Evolutionary conservation across 2,329 filamentous ascomycete species (phyloP).

Genomic region (Trichoderma cornu-damae): DNA sequence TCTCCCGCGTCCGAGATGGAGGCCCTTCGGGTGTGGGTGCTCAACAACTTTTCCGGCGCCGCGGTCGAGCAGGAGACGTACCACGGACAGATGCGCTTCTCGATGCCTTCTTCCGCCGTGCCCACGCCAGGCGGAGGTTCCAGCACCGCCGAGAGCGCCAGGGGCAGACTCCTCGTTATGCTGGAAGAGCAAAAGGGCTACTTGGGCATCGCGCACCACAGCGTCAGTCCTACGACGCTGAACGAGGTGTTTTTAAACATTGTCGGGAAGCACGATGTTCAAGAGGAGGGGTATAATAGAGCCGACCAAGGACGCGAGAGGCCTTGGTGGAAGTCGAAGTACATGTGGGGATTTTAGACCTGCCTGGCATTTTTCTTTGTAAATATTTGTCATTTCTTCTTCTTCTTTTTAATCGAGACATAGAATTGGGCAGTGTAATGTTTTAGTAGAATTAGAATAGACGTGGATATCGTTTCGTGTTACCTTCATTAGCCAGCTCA

Average conservation of each 20-base stretch:
- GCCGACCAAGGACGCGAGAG: constrained; percentile 24
- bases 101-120: constrained; percentile 43
- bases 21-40: constrained; percentile 61
- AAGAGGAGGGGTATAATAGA: constrained; percentile 57
- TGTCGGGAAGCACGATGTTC: constrained; percentile 67
- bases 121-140: background rate
- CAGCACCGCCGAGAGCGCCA: constrained; percentile 38
- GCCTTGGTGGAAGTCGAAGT: constrained; percentile 23
- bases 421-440: background rate
- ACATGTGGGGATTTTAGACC: constrained; percentile 2
- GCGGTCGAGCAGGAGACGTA: constrained; percentile 68
- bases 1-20: constrained; percentile 64
- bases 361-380: background rate
- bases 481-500: constrained; percentile 1
- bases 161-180: constrained; percentile 62
- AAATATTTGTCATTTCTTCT: too few relatives aligned
- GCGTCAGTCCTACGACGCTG: constrained; percentile 74
- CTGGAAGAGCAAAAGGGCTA: constrained; percentile 62
- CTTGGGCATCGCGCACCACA: constrained; percentile 73
- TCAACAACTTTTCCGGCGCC: constrained; percentile 54
- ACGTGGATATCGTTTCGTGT: constrained; percentile 7
- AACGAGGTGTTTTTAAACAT: constrained; percentile 83
- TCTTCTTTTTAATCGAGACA: too few relatives aligned
- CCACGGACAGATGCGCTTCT: constrained; percentile 80
- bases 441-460: background rate